Percentiles rank a stretch among this genome's conserved stretches.
These are phyloP conservation scores for Fagopyrum tataricum DNA, from an alignment of 148 eudicot genomes.

Conservation along the genomic window DNA sequence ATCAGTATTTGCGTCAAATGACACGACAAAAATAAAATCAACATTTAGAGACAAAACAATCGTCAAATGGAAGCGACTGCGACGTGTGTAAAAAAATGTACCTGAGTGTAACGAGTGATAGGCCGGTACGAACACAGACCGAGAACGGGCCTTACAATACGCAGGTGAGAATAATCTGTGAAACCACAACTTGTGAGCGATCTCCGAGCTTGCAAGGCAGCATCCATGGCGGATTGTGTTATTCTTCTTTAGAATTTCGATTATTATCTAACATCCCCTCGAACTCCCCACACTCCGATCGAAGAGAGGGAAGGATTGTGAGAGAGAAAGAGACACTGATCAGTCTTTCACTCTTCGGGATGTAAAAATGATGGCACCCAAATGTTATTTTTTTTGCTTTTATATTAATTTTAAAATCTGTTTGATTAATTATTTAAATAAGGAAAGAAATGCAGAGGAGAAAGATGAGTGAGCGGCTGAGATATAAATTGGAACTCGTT, in stretches of 20 bases:
- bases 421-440: not conserved
- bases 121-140: slow-evolving; percentile 4
- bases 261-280: not conserved
- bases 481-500: not conserved
- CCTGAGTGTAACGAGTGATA: slow-evolving; percentile 4
- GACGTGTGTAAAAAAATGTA: not conserved
- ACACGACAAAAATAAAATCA: not conserved
- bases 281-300: not conserved
- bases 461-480: slow-evolving; percentile 13
- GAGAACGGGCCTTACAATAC: slow-evolving; percentile 1
- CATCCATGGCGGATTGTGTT: slow-evolving; percentile 2
- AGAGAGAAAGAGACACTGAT: slow-evolving; percentile 10
- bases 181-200: not conserved
- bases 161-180: not conserved
- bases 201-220: slow-evolving; percentile 9
- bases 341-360: slow-evolving; percentile 5
- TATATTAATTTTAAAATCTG: not conserved
- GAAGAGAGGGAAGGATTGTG: not conserved
- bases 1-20: not conserved
- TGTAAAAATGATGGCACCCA: not conserved
- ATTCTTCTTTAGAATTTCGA: not conserved
- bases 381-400: not conserved
- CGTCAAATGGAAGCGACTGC: too few relatives aligned
- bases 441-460: not conserved
- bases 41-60: too few relatives aligned